Conservation (phyloP, 768 basidiomycete genomes). For the Amanita brunnescens region DNA sequence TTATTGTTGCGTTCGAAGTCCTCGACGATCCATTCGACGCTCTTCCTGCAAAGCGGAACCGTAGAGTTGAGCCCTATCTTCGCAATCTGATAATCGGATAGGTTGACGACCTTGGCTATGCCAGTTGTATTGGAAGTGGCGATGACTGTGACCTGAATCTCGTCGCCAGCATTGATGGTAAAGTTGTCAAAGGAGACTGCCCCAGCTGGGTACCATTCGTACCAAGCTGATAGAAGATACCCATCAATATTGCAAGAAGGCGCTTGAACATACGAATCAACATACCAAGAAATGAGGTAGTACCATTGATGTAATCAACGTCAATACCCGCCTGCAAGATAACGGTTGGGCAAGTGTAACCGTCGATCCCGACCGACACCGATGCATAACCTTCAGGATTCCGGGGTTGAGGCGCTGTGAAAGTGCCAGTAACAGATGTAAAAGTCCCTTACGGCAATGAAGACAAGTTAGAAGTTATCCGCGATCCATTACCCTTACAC, state of each 20-base stretch:
- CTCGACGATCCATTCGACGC: neutral
- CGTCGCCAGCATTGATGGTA: neutral
- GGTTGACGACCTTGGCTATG: neutral
- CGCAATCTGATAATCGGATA: neutral
- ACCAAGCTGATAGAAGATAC: neutral
- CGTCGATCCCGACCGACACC: neutral
- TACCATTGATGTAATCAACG: neutral
- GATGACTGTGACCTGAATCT: neutral
- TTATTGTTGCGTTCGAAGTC: neutral
- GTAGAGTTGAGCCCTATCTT: neutral
- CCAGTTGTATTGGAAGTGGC: neutral
- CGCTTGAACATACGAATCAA: neutral
- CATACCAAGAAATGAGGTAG: neutral
- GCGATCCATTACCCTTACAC: constrained; percentile 5
- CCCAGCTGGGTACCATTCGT: neutral
- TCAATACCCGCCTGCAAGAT: neutral
- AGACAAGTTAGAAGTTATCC: neutral
- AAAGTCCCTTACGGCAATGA: neutral
- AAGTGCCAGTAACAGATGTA: neutral
- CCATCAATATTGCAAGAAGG: neutral
- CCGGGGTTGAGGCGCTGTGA: neutral
- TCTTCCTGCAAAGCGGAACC: neutral
- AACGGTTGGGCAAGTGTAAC: neutral
- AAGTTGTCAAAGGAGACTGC: neutral
- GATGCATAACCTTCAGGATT: neutral